Evolutionary conservation across 257 asterid genomes (phyloP), one percentile per base, ranked within the genome.

Genomic region (Gynochthodes officinalis): DNA sequence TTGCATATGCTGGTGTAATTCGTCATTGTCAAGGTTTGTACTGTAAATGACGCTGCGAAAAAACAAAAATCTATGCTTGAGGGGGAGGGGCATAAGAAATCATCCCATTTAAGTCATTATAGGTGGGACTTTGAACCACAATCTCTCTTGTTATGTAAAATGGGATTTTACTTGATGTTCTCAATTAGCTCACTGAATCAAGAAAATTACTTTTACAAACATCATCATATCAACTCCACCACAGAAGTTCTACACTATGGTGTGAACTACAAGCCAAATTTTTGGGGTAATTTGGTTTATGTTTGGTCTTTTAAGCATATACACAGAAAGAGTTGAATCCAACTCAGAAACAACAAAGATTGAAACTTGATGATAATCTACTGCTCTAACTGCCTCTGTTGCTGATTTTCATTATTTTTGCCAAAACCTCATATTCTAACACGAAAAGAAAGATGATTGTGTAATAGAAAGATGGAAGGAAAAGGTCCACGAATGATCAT

Each of bases 201-300:
- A 58, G 39, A 25, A 62, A 39, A 23, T 10, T 50, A 64, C 52
- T 64, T 64, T 39, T 21, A 39, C 30, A 39, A 64, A 39, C 69
- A 64, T 39, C 50, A 64, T 40, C 32, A 64, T 50, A 50, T 50
- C 25, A 50, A 6, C 4, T 50, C 10, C 54, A 37, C 42, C 42
- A 49, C 5, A 14, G 5, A 14, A 2, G n/a, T 14, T 49, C 10
- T 49, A 13, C 13, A 11, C 12, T 6, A 0, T 62, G 27, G 67
- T 35, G 67, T 62, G 49, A 62, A 35, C 49, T 33, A 62, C 67
- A 62, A 62, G 67, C 67, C 67, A 50, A n/a, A 18, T 50, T 48
- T 4, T 1, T 48, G 54, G 5, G 19, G 54, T 48, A 48, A n/a
- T n/a, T n/a, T n/a, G n/a, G n/a, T n/a, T n/a, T n/a, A n/a, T n/a